Base-by-base conservation (phyloP, 768 basidiomycete genomes). In the Multifurca ochricompacta region DNA sequence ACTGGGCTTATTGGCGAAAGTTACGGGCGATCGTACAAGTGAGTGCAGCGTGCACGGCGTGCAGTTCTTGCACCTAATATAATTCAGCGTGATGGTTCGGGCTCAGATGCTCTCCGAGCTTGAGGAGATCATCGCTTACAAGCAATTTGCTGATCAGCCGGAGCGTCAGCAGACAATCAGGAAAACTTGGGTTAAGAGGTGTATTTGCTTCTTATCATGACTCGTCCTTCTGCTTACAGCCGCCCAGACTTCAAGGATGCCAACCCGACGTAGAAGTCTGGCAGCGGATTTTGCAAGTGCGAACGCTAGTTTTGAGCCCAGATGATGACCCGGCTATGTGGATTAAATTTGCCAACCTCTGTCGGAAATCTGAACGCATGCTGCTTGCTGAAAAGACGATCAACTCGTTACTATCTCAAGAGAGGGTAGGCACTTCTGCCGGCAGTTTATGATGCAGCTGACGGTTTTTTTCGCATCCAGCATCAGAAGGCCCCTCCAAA, bases 231-330 rank as follows among this genome's bases (percentile, higher is more conserved):
- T 40, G 32, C 30, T 59, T 31, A 54, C 27, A 19, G 10, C n/a
- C 27, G 14, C 56, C 25, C 57, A 94, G 94, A 55, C 70, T 99
- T 36, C 86, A 91, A 72, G 96, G 93, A 1, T 97, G 94, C 69
- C 93, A 98, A 65, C 91, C 91, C 21, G 96, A 98, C 63, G 95
- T 98, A 31, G 96, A 99, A 69, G 92, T 96, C 4, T 99, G 96
- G 96, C 96, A 98, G 67, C 83, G 95, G 18, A 90, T 98, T 50
- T 74, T 99, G 8, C 95, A 97, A 74, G 92, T 99, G 45, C 81
- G 96, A 49, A 91, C 94, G 0, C 77, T 98, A 48, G 93, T 99
- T 19, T 75, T 97, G 25, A 88, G 82, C 40, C 95, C 96, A 0
- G 89, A 89, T 59, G 92, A 96, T 59, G 93, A 97, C 66, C 91